Evolutionary conservation across 306 rosid genomes (phyloP), one percentile per base, ranked within the genome.

Genomic region (Casuarina equisetifolia): DNA sequence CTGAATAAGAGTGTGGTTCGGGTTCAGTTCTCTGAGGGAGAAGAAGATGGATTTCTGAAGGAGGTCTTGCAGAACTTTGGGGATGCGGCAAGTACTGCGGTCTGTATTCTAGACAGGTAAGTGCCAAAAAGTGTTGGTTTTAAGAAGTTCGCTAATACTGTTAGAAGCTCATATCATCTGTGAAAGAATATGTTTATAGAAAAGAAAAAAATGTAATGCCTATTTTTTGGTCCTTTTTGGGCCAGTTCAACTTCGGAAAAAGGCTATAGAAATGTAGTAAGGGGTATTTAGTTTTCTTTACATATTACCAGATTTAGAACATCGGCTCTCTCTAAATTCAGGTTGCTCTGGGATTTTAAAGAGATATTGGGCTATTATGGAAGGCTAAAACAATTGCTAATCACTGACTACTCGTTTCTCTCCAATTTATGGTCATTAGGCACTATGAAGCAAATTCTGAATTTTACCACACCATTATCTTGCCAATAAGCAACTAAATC

Each of bases 101-200:
- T 95, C 17, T 88, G 82, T 59, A 70, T 95, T 58, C 85, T 95
- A 82, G 97, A 91, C 79, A 90, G 86, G 99, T 92, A 83, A 89
- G 89, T 81, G 45, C 38, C 16, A 36, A 25, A 70, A 15, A 1
- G 15, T 3, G 9, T 49, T 49, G 0, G 0, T 48, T 48, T 48
- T 48, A 8, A 48, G 11, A 48, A 13, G 51, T 48, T n/a, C 20
- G 16, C 20, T 1, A 38, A 40, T 64, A 39, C 16, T 64, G 40
- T 4, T 10, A 61, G 68, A 7, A 32, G 11, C n/a, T 61, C 68
- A 2, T 61, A 7, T 35, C 68, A 9, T 61, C 35, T 4, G 68
- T 32, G 68, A 35, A 12, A 57, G 16, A 32, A 11, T 3, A 32
- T 35, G 42, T 4, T 35, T 61, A 5, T 35, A 61, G 42, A 61